phyloP scores from a whole-genome alignment of 768 basidiomycete species.

The Collybia mongolica region DNA sequence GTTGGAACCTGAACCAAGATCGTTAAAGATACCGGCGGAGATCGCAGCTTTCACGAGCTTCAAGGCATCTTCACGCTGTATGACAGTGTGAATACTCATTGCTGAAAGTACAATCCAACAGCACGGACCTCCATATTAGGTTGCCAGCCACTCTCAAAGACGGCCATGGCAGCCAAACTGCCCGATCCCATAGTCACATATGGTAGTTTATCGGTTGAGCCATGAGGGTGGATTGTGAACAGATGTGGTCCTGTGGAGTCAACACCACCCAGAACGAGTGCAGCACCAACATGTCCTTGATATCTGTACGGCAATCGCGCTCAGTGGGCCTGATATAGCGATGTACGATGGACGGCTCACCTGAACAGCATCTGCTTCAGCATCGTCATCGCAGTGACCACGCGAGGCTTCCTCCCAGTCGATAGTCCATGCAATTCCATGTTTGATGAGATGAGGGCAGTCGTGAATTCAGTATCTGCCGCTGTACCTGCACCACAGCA shows the following conservation, averaged over 20 bases:
- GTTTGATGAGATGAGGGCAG: slow-evolving; percentile 93
- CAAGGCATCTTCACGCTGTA: slow-evolving; percentile 78
- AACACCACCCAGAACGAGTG: slow-evolving; percentile 96
- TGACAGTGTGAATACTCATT: background rate
- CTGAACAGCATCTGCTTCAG: slow-evolving; percentile 92
- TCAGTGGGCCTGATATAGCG: background rate
- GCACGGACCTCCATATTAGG: slow-evolving; percentile 72
- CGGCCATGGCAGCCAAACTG: slow-evolving; percentile 95
- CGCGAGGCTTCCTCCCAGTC: slow-evolving; percentile 87
- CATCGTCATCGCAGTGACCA: slow-evolving; percentile 99
- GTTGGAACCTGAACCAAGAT: slow-evolving; percentile 98
- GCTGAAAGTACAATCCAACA: background rate
- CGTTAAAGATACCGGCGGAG: slow-evolving; percentile 97
- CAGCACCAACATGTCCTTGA: slow-evolving; percentile 93
- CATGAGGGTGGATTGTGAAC: slow-evolving; percentile 95
- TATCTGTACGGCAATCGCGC: slow-evolving; percentile 46
- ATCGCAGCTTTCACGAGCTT: slow-evolving; percentile 83
- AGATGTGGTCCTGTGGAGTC: slow-evolving; percentile 92
- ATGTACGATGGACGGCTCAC: slow-evolving; percentile 36
- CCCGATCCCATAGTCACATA: slow-evolving; percentile 99
- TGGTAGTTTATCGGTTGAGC: slow-evolving; percentile 97
- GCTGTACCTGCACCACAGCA: slow-evolving; percentile 99
- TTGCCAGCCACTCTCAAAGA: slow-evolving; percentile 88
- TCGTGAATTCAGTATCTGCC: slow-evolving; percentile 96
- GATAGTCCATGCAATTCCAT: slow-evolving; percentile 91